A percentile compares a stretch with the other conserved stretches of the same genome.
These are phyloP conservation scores for Septoria linicola DNA, from an alignment of 2,329 filamentous ascomycete species.

Conservation along the genomic window DNA sequence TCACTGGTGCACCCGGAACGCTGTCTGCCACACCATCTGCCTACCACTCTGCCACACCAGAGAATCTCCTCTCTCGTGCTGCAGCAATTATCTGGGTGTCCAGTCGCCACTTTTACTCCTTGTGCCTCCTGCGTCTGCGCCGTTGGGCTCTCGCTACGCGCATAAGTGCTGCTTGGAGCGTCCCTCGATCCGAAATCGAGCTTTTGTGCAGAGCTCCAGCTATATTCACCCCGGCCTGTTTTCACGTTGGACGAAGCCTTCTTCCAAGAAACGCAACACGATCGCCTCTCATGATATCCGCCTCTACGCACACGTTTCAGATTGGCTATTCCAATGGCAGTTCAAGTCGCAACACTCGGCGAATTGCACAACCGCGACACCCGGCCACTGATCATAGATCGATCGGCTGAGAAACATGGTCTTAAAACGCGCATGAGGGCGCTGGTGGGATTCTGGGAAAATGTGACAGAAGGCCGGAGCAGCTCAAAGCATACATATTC, in stretches of 20 bases:
- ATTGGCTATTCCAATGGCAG: slow-evolving; percentile 42
- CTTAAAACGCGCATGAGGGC: slow-evolving; percentile 34
- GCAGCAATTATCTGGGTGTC: not conserved
- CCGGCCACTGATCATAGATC: slow-evolving; percentile 45
- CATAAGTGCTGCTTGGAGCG: not conserved
- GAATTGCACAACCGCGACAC: slow-evolving; percentile 44
- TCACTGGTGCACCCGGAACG: not conserved
- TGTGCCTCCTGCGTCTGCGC: no score
- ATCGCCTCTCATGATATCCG: slow-evolving; percentile 39
- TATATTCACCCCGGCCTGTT: slow-evolving; percentile 1
- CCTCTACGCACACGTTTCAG: slow-evolving; percentile 29
- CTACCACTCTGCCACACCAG: slow-evolving; percentile 7
- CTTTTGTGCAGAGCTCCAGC: slow-evolving; percentile 7
- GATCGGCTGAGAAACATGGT: slow-evolving; percentile 46
- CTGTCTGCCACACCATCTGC: slow-evolving; percentile 1
- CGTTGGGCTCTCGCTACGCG: no score
- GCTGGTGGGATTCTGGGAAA: slow-evolving; percentile 31
- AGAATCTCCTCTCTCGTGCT: not conserved
- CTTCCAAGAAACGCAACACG: slow-evolving; percentile 10
- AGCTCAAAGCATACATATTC: no score
- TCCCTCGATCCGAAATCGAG: not conserved
- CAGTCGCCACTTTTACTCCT: not conserved
- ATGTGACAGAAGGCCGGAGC: slow-evolving; percentile 11
- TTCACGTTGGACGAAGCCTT: slow-evolving; percentile 5
- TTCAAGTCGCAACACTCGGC: slow-evolving; percentile 42